Conservation (phyloP, 176 grass and related monocot species). For the Oryza longistaminata region DNA sequence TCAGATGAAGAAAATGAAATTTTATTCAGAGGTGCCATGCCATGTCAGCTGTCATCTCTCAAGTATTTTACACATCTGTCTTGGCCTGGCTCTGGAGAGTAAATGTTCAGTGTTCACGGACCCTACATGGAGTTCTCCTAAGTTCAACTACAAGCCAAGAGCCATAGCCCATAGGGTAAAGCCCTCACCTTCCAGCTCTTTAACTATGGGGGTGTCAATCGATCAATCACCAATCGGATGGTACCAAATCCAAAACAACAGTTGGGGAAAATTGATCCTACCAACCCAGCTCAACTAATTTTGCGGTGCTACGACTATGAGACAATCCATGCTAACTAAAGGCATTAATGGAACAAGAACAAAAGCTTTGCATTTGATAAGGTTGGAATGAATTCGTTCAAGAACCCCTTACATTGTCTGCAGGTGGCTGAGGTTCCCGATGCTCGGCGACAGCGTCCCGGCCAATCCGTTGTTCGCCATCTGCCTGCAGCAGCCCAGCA, state of each 20-base stretch:
- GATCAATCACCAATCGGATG: background rate
- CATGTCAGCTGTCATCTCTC: background rate
- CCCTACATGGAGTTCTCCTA: background rate
- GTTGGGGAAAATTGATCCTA: background rate
- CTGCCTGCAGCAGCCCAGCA: constrained; percentile 67
- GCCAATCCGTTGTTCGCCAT: constrained; percentile 83
- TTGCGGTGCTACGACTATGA: background rate
- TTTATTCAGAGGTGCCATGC: background rate
- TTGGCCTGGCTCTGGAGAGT: constrained; percentile 16
- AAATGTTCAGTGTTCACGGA: background rate
- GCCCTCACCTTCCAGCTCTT: background rate
- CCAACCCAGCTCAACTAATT: background rate
- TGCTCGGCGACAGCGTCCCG: constrained; percentile 70
- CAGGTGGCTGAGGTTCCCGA: constrained; percentile 86
- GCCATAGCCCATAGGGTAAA: background rate
- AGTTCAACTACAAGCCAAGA: constrained; percentile 17
- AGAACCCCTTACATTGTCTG: constrained; percentile 72
- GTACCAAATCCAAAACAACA: background rate
- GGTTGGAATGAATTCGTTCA: background rate
- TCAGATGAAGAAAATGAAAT: background rate
- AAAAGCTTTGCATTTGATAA: background rate
- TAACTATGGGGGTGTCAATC: background rate
- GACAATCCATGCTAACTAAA: background rate
- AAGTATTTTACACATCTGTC: background rate
- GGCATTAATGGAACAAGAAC: background rate